Base-by-base conservation (phyloP, 1,284 basidiomycete genomes). In the Neonothopanus nambi region DNA sequence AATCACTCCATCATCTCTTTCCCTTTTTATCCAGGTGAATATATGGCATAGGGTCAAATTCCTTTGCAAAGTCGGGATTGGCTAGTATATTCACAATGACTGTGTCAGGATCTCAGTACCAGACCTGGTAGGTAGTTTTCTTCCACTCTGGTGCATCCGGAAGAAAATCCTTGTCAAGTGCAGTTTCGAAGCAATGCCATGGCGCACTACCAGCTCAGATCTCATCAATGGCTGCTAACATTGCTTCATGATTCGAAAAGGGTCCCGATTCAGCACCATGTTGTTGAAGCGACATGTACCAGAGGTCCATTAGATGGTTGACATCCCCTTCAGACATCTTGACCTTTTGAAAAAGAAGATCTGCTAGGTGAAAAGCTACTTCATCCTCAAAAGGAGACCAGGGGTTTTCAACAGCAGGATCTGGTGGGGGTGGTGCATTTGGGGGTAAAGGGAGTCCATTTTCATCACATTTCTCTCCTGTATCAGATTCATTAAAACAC, bases 221-320 rank as follows among this genome's bases (percentile, higher is more conserved):
- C 1, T 52, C 17, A 45, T 70, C 67, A 47, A 70, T 69, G 5
- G 61, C 63, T 1, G 52, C 45, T 44, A 65, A 63, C 1, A 70
- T 38, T 3, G 65, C 55, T 5, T 58, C 47, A 15, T 55, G 28
- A 3, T 47, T 57, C 51, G 56, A 59, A 60, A 67, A 70, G 0
- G 67, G 66, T 2, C 59, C 41, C 15, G 47, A 44, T 5, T 23
- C 50, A 30, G 56, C 60, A 37, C 13, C 20, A n/a, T 5, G 42
- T 51, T 38, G n/a, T 49, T 40, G 20, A 43, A 47, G 17, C 5
- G 23, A 52, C 9, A 46, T 24, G 9, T 42, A 41, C 59, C 59
- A 61, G 11, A 59, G 18, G 33, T 63, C 58, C 12, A 61, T 51
- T 2, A 63, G 54, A 2, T 57, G 18, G 30, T 59, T 50, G 0